phyloP scores from a whole-genome alignment of 768 basidiomycete genomes.

The Terana coerulea region DNA sequence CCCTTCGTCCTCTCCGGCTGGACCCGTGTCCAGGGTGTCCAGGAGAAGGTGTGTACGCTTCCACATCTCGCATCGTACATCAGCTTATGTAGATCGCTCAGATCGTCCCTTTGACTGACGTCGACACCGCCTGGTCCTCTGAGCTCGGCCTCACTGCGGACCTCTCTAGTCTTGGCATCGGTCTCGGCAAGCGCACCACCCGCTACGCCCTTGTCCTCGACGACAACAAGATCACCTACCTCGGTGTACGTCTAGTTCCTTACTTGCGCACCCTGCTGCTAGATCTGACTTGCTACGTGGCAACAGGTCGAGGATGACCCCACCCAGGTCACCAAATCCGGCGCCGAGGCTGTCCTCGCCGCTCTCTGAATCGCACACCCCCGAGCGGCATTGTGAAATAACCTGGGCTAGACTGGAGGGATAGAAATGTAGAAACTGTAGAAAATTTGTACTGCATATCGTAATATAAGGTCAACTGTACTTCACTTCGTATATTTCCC shows the following conservation, averaged over 20 bases:
- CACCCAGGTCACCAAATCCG: conserved; percentile 33
- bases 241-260: conserved; percentile 35
- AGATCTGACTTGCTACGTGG: not conserved
- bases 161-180: conserved; percentile 34
- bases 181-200: conserved; percentile 34
- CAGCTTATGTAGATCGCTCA: conserved; percentile 8
- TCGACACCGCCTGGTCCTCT: conserved; percentile 31
- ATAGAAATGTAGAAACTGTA: not conserved
- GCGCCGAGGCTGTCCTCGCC: conserved; percentile 41
- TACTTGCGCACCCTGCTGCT: not conserved
- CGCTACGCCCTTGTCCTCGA: conserved; percentile 68
- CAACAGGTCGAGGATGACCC: conserved; percentile 28
- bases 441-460: not conserved
- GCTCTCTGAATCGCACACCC: conserved; percentile 17
- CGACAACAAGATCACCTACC: conserved; percentile 63
- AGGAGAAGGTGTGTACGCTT: conserved; percentile 54
- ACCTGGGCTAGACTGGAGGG: conserved; percentile 11
- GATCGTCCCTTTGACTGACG: conserved; percentile 35
- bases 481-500: not conserved
- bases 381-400: not conserved
- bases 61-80: not conserved
- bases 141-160: conserved; percentile 49
- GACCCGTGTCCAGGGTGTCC: conserved; percentile 32
- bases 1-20: conserved; percentile 61
- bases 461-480: not conserved